Evolutionary conservation across 129 eudicot genomes (phyloP), one percentile per base, ranked within the genome.

Genomic region (Glebionis coronaria): DNA sequence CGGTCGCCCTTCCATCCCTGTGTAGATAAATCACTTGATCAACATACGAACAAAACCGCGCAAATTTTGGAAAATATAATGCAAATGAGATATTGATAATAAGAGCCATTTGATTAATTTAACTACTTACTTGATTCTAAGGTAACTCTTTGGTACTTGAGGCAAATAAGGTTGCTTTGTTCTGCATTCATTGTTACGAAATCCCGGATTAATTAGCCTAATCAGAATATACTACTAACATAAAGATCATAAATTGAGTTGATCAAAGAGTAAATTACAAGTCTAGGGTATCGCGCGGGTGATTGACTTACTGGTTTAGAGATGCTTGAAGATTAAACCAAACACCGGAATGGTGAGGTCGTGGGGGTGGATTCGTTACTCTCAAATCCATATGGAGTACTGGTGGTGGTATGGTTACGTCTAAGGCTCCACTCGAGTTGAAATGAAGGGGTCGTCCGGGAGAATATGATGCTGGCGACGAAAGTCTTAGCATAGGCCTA

Each of bases 291-390:
- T 46, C 18, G 27, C n/a, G n/a, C n/a, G 23, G 40, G 35, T 21
- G 38, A 11, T 27, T 10, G 45, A 59, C 95, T 80, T 84, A 90
- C 97, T 87, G 97, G 59, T 71, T 81, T 55, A 44, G 80, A 10
- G 93, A 80, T 15, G 95, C 83, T 78, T 84, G 90, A 46, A 90
- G 83, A 82, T 70, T 78, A 67, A 86, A 86, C 95, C 95, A 88
- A 31, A 88, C 49, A 23, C 95, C 91, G 7, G 95, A 80, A 52
- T 76, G 91, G 46, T 78, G 91, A 47, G 86, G 95, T 69, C 95
- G 80, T 61, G 74, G 76, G 8, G 95, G 95, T 55, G 90, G 85
- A 61, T 81, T 81, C 40, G 82, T 75, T 20, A 87, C 87, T 77
- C 84, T 77, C 29, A 84, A 77, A 72, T 80, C 86, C 31, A 70